These are phyloP conservation scores for Fusarium protoensiforme DNA, from an alignment of 2,329 filamentous ascomycete genomes.

Conservation along the genomic window DNA sequence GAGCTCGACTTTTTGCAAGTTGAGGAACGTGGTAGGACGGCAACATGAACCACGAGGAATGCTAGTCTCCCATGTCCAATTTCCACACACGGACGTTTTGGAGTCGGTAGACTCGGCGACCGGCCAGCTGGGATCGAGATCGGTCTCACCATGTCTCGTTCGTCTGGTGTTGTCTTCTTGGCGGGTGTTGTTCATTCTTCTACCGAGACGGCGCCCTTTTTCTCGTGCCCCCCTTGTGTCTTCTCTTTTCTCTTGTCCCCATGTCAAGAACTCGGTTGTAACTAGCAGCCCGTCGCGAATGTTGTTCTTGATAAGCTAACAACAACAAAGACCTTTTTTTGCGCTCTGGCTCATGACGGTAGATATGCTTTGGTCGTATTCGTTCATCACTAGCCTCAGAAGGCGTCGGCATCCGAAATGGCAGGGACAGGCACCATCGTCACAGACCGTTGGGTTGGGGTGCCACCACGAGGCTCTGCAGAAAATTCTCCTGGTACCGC, in stretches of 20 bases:
- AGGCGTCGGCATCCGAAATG: conserved; percentile 23
- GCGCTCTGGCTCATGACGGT: background rate
- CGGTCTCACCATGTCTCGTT: background rate
- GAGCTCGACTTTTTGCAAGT: background rate
- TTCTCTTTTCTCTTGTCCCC: background rate
- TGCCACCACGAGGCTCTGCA: conserved; percentile 13
- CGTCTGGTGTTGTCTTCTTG: background rate
- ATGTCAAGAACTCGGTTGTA: background rate
- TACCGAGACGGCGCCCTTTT: background rate
- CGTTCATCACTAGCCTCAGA: conserved; percentile 6
- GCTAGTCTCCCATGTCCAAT: conserved; percentile 27
- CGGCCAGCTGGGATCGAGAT: conserved; percentile 23
- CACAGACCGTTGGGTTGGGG: background rate
- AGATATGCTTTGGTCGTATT: background rate
- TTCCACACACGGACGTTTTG: conserved; percentile 9
- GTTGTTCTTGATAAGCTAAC: background rate
- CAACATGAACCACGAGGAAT: conserved; percentile 32
- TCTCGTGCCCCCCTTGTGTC: background rate
- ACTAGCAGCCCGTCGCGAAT: background rate
- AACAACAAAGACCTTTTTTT: background rate
- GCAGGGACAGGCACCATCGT: conserved; percentile 20
- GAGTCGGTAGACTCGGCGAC: conserved; percentile 21
- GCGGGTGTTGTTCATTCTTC: background rate
- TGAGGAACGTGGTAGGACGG: conserved; percentile 23
- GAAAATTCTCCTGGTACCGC: background rate